Evolutionary conservation across 139 green algal genomes (phyloP), one percentile per base, ranked within the genome.

Genomic region (Pleodorina starrii): DNA sequence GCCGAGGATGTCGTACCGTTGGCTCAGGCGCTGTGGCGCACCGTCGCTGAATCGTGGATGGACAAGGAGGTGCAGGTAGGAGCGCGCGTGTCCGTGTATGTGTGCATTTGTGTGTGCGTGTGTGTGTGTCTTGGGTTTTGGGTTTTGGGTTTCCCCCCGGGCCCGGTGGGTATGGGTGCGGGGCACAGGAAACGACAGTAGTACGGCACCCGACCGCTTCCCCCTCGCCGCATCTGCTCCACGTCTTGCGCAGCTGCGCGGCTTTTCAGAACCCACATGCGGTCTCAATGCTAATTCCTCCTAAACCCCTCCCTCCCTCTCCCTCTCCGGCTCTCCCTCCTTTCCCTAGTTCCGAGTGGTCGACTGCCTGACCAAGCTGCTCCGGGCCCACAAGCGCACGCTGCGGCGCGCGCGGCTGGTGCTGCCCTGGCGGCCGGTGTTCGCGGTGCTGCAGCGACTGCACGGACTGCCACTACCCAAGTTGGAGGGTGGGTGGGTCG

Each of bases 381-480:
- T 97, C 78, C 88, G 90, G 4, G 77, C 78, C 7, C 76, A 95
- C 90, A 84, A 94, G 14, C 79, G 90, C 29, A 79, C 84, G 29
- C 88, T 96, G 35, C 77, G 88, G 32, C 17, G 36, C 0, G 40
- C 68, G 40, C 76, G 77, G 3, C 81, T 97, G 29, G 66, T 59
- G 11, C 88, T 97, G 68, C 90, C 92, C 3, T 97, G 95, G 95
- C 90, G 92, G 36, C 95, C 91, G 6, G 60, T 97, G 43, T 94
- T 92, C 35, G 48, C 87, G 7, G 88, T 94, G 81, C 32, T 96
- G 57, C 88, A 77, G 38, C 48, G 43, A 4, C 43, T 91, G 29
- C 75, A 85, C 38, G 82, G 86, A 23, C 29, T 42, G 19, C 85
- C 73, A 11, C 23, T 35, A 43, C 79, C 80, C 29, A 73, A 87